phyloP scores from a whole-genome alignment of 1,284 basidiomycete genomes.

The Puccinia sorghi region DNA sequence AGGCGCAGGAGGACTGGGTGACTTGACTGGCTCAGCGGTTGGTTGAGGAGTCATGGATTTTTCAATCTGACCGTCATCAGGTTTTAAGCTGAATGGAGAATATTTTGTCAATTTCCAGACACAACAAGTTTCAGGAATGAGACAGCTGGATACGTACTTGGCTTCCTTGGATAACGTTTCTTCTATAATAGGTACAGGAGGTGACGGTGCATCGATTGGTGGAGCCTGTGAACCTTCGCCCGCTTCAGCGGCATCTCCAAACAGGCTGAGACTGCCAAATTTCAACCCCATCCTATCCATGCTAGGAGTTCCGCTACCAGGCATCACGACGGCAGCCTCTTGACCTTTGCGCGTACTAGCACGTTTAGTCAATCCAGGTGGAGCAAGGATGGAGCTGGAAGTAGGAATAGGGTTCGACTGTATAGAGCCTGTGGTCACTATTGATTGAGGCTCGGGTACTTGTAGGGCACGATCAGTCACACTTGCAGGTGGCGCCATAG shows the following conservation, averaged over 20 bases:
- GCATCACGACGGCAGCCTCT: slow-evolving; percentile 50
- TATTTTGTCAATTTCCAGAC: not conserved
- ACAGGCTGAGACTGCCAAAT: slow-evolving; percentile 46
- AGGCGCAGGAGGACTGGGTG: slow-evolving; percentile 29
- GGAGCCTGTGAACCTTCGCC: slow-evolving; percentile 15
- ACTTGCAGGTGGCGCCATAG: not conserved
- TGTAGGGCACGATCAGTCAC: slow-evolving; percentile 29
- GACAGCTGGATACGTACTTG: slow-evolving; percentile 6
- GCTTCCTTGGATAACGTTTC: slow-evolving; percentile 19
- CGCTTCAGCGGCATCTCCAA: slow-evolving; percentile 33
- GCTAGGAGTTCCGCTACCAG: slow-evolving; percentile 46
- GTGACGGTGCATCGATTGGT: slow-evolving; percentile 39
- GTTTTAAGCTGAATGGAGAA: slow-evolving; percentile 23
- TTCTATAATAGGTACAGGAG: slow-evolving; percentile 30
- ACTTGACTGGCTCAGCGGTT: slow-evolving; percentile 13
- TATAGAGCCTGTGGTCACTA: not conserved
- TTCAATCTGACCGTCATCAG: slow-evolving; percentile 29
- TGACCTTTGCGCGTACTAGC: slow-evolving; percentile 43
- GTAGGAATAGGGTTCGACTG: slow-evolving; percentile 21
- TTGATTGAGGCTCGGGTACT: slow-evolving; percentile 24
- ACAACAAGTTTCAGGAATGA: not conserved
- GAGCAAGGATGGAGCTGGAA: slow-evolving; percentile 25
- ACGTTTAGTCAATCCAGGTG: slow-evolving; percentile 45
- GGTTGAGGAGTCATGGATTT: slow-evolving; percentile 27
- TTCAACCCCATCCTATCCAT: slow-evolving; percentile 46